Evolutionary conservation across 2,329 filamentous ascomycete genomes (phyloP), one percentile per base, ranked within the genome.

Genomic region (Tympanopsis confertula): DNA sequence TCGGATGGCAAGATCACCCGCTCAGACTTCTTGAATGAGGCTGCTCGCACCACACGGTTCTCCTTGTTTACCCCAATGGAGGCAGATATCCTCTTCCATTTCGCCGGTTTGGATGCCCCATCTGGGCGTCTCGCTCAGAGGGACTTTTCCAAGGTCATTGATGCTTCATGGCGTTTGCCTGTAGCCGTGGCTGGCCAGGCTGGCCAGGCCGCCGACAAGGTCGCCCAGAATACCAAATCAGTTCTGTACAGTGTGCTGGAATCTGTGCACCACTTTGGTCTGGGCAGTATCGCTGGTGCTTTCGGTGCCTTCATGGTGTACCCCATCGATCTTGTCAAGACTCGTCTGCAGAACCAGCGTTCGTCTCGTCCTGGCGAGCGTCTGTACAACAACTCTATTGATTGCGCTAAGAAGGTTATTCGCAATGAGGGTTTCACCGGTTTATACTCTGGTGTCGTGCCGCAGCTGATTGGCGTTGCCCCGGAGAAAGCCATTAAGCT

Each of bases 221-320:
- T 68, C 1, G 73, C 73, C 42, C 65, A 74, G 3, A 65, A 59
- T 20, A 65, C 72, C 10, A 64, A 69, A 49, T 64, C 69, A 42
- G 48, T 87, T 43, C 48, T 93, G 13, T 63, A 78, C 44, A 65
- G 74, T 39, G 55, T 86, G 20, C 60, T 85, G 13, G 83, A 88
- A 54, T 94, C 88, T 1, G 74, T 69, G 2, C 93, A 95, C 60
- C 88, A 94, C 68, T 98, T 98, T 56, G 78, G 67, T 3, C 75
- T 98, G 5, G 91, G 91, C 42, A 87, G 84, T 56, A 48, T 94
- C 48, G 91, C 91, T 5, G 91, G 91, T 61, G 91, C 91, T 7
- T 98, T 98, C 55, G 91, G 91, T 57, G 91, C 91, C 12, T 96
- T 98, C 58, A 95, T 98, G 86, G 91, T 98, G 38, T 98, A 98